Evolutionary conservation across 768 basidiomycete species (phyloP), one percentile per base, ranked within the genome.

Genomic region (Boletus sp.): DNA sequence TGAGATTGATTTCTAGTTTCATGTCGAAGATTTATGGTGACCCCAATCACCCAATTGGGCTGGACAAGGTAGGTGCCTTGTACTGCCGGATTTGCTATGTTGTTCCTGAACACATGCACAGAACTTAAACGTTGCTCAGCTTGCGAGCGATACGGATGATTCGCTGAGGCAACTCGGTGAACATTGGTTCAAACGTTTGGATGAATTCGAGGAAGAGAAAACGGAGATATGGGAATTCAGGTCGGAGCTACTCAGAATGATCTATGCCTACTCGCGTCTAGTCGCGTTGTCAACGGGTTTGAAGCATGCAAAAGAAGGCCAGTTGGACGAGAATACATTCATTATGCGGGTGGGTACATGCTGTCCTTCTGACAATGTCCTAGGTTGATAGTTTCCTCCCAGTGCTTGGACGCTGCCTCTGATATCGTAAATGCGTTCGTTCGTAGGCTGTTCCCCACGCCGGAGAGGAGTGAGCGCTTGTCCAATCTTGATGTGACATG

Each of bases 271-370:
- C 58, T 77, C 83, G 17, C 80, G 89, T n/a, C 74, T 91, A 17
- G 76, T 86, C 15, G 84, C 82, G 5, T 75, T 89, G 49, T 89
- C 89, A 0, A 87, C 86, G 59, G 89, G 89, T 15, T 85, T 91
- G 75, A 89, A 91, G 69, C 84, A 89, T 61, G 83, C 85, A 15
- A 88, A 87, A 67, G 79, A 76, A 24, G 73, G 80, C 40, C 76
- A 69, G 17, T 55, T 78, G 17, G 78, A 83, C 47, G 87, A 89
- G 64, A 85, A 83, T 56, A 82, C 83, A 20, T 89, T 90, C 66
- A 75, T 90, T 55, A 73, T 73, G 60, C 76, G 86, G 68, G 89
- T 89, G 62, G 50, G 87, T 76, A 41, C n/a, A 29, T 35, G 1
- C 10, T 29, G 39, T 50, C 20, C n/a, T 30, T 29, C 15, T 32